Base-by-base conservation (phyloP, 2,329 filamentous ascomycete genomes). In the Huntiella savannae region DNA sequence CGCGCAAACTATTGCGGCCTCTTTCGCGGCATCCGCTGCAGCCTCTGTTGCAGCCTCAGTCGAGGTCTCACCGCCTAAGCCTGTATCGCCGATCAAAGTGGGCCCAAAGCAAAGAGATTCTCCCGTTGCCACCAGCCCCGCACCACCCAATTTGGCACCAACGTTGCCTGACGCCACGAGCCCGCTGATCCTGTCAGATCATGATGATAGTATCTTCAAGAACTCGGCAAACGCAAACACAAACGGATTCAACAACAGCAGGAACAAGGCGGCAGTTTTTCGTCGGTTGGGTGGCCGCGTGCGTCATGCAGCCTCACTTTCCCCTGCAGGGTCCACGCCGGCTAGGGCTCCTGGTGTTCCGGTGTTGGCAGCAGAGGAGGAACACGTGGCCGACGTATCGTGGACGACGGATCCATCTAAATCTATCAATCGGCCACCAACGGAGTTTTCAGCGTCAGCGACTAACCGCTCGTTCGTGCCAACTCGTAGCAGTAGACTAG, bases 381-480 rank as follows among this genome's bases (percentile, higher is more conserved):
- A 50, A 16, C 39, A 45, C 37, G 33, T 47, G 37, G 48, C 44
- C 11, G 48, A 50, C 15, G 45, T 50, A 6, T 50, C 48, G 10
- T 50, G 48, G 48, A 50, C 48, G 2, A 50, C 48, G 10, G 48
- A 50, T 15, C 48, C 48, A 5, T 44, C 40, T 11, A 37, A 41
- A 33, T 47, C 47, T 6, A 15, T n/a, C 17, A 37, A 41, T 11
- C 48, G 47, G 33, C 37, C 35, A 40, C 35, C 16, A 8, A 35
- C 43, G 7, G 16, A 33, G 34, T 35, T 28, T 10, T 33, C 32
- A 6, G 12, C 22, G 12, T 43, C 22, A 13, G 8, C 32, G 12
- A 17, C 34, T 33, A 43, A 17, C n/a, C 22, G 32, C 10, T 13
- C 28, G n/a, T 43, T 43, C 34, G 28, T 16, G n/a, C 40, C 40